Conservation (phyloP, 2,329 filamentous ascomycete genomes). For the Aspergillus latus region DNA sequence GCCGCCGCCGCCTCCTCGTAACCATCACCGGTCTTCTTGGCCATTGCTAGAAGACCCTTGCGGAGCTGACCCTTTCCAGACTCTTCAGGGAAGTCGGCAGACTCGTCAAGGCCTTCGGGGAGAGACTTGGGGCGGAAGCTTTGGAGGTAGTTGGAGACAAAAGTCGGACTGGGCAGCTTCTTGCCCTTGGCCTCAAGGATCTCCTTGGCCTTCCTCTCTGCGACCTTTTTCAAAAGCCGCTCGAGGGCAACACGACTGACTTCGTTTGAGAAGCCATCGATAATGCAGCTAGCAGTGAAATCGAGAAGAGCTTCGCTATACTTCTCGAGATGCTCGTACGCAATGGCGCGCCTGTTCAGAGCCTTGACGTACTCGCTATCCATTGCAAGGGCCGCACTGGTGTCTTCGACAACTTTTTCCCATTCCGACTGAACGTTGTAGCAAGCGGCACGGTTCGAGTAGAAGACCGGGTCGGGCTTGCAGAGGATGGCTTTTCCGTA, state of each 20-base stretch:
- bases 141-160: constrained; percentile 97
- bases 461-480: constrained; percentile 97
- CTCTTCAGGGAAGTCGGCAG: constrained; percentile 71
- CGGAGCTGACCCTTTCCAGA: constrained; percentile 84
- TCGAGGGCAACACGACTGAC: constrained; percentile 86
- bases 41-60: constrained; percentile 76
- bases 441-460: constrained; percentile 97
- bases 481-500: constrained; percentile 96
- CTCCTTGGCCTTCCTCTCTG: constrained; percentile 86
- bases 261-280: constrained; percentile 94
- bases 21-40: constrained; percentile 82
- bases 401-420: constrained; percentile 96
- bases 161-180: constrained; percentile 91
- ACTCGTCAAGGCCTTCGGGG: constrained; percentile 78
- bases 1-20: constrained; percentile 84
- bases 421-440: constrained; percentile 91
- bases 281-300: constrained; percentile 98
- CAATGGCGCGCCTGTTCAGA: constrained; percentile 91
- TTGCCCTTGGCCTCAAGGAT: constrained; percentile 79
- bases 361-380: constrained; percentile 97
- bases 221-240: constrained; percentile 91
- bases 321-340: constrained; percentile 88
- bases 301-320: constrained; percentile 94
- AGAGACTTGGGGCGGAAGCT: constrained; percentile 86
- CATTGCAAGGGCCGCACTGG: constrained; percentile 88